Evolutionary conservation across 176 grass and related monocot genomes (phyloP), one percentile per base, ranked within the genome.

Genomic region (Coix lacrymajobi): DNA sequence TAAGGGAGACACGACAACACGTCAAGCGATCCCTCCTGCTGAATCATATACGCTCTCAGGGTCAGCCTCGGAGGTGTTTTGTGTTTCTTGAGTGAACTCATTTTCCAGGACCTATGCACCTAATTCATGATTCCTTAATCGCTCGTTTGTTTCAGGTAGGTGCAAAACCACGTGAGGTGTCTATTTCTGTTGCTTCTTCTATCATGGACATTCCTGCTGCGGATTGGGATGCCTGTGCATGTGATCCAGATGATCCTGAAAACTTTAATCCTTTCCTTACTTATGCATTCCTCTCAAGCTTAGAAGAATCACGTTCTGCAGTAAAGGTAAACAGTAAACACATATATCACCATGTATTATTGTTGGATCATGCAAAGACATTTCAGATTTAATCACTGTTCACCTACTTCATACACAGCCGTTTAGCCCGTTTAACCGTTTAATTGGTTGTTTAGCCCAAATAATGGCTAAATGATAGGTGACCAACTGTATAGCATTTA

Each of bases 211-310:
- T 98, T 83, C 82, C 90, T 81, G 74, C 88, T 13, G 65, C 69
- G 46, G 90, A 95, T 79, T 98, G 96, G 96, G 92, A 98, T 89
- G 88, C 88, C 17, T 98, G 96, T 79, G 87, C 88, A 14, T 83
- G 85, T 80, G 88, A 98, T 89, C 73, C 87, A 86, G 87, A 79
- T 71, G 37, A 70, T n/a, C 76, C 58, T 63, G 85, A 88, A 60
- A 84, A 83, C 33, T 90, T 98, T 36, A 95, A 95, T 85, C 92
- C 96, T 83, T 98, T 95, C 78, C 85, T 93, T 72, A 93, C 88
- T 61, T 88, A 98, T 86, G 92, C 92, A 86, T 98, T 98, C 24
- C 92, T 98, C 65, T 93, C 90, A 51, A 91, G 92, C 79, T 95
- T 98, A 90, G 96, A 98, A 70, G 96, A 98, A 86, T 89, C 96